Base-by-base conservation (phyloP, 768 basidiomycete species). In the Coprinopsis sp. region DNA sequence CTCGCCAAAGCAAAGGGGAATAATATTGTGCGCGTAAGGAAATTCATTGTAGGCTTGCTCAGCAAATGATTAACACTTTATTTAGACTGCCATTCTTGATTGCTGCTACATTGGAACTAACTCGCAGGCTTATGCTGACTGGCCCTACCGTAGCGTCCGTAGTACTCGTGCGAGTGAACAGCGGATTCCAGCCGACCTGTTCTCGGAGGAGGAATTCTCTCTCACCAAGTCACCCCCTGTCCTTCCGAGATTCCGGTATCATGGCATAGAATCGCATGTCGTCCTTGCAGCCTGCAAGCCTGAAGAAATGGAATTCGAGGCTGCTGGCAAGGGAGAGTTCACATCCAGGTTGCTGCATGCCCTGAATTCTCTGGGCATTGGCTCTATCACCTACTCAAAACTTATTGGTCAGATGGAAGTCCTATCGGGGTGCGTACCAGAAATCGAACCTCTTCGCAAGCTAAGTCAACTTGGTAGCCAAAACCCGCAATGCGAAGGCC, bases 11-110 rank as follows among this genome's bases (percentile, higher is more conserved):
- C 30, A 8, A 54, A 51, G 29, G 56, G 56, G 13, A 44, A 54
- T 29, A 57, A 57, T 31, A 54, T 57, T 11, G 56, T 54, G 13
- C 24, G 45, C 42, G n/a, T n/a, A n/a, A n/a, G n/a, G n/a, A n/a
- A n/a, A n/a, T 44, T 5, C n/a, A n/a, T 3, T 50, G 8, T 1
- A 4, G 4, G n/a, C 21, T 16, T 46, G 2, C 14, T 18, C 8
- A 16, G 6, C 23, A 6, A 23, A 19, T 25, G 25, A 8, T 13
- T 14, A 4, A 8, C 37, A 31, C 25, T 30, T 24, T 31, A 10
- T 42, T 14, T 33, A 57, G 56, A 52, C 54, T 4, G 43, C 53
- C 12, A 52, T 57, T 12, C 47, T 54, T 14, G 56, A 57, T 33
- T 57, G 49, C 24, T 57, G 56, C 23, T 37, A 51, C 31, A 48